Evolutionary conservation across 768 basidiomycete genomes (phyloP).

Genomic region (Clavulina sp.): DNA sequence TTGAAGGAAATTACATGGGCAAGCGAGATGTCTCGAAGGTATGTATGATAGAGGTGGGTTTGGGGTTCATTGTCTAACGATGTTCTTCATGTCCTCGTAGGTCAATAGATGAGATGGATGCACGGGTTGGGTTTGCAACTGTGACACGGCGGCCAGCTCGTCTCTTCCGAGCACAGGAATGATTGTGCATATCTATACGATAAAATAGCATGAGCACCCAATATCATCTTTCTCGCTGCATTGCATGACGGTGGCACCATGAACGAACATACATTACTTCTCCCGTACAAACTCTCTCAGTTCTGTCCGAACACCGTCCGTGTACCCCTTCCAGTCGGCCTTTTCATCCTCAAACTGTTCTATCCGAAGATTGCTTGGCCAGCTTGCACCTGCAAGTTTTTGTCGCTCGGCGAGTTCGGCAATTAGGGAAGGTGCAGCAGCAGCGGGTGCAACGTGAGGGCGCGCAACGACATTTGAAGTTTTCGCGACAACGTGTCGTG

Average conservation of each 20-base stretch:
- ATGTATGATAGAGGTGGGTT: slow-evolving; percentile 14
- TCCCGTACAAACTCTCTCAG: slow-evolving; percentile 21
- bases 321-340: slow-evolving; percentile 24
- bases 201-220: too few species aligned
- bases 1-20: slow-evolving; percentile 78
- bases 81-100: too few species aligned
- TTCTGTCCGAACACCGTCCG: slow-evolving; percentile 22
- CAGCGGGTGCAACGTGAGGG: slow-evolving; percentile 4
- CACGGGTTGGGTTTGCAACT: slow-evolving; percentile 42
- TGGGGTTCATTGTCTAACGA: background rate
- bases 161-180: slow-evolving; percentile 15
- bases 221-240: too few species aligned
- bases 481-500: slow-evolving; percentile 19
- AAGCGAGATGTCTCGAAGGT: slow-evolving; percentile 77
- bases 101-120: slow-evolving; percentile 61
- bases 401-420: slow-evolving; percentile 27
- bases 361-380: slow-evolving; percentile 33
- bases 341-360: slow-evolving; percentile 26
- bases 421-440: slow-evolving; percentile 18
- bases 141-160: slow-evolving; percentile 39
- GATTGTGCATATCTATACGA: background rate
- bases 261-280: too few species aligned
- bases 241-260: too few species aligned
- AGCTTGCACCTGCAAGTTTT: slow-evolving; percentile 22
- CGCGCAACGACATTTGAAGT: slow-evolving; percentile 2